phyloP scores from a whole-genome alignment of 768 basidiomycete genomes.

The Guyanaporus albipodus region DNA sequence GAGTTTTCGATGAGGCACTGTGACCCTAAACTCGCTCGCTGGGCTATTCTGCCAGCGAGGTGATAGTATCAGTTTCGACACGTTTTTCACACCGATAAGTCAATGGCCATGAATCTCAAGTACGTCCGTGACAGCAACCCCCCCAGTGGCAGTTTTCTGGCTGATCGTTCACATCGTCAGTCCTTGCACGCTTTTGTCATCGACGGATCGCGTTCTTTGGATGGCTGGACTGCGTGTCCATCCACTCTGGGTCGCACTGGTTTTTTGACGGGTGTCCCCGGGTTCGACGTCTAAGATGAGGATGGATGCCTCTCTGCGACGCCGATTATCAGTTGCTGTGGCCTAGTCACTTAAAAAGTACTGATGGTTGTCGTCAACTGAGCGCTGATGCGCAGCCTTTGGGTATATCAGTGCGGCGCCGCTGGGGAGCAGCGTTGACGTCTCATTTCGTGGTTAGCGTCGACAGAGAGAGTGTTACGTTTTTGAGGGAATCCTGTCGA shows the following conservation, averaged over 20 bases:
- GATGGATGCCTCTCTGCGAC: no score
- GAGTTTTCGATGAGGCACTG: slow-evolving; percentile 4
- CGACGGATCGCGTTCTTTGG: background rate
- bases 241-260: background rate
- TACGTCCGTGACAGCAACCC: slow-evolving; percentile 1
- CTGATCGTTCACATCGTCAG: background rate
- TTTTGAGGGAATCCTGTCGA: background rate
- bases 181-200: slow-evolving; percentile 4
- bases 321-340: no score
- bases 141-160: no score
- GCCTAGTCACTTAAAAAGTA: no score
- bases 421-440: slow-evolving; percentile 9
- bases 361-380: background rate
- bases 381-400: slow-evolving; percentile 9
- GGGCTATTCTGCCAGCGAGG: slow-evolving; percentile 9
- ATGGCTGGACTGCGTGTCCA: background rate
- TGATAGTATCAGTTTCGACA: slow-evolving; percentile 7
- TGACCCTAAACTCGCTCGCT: slow-evolving; percentile 16
- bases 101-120: slow-evolving; percentile 1
- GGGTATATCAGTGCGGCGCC: no score
- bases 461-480: slow-evolving; percentile 12
- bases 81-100: slow-evolving; percentile 12
- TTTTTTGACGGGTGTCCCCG: slow-evolving; percentile 15
- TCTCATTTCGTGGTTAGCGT: slow-evolving; percentile 3
- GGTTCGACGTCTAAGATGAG: slow-evolving; percentile 10